These are phyloP conservation scores for Adansonia digitata DNA, from an alignment of 345 rosid species.

Conservation along the genomic window DNA sequence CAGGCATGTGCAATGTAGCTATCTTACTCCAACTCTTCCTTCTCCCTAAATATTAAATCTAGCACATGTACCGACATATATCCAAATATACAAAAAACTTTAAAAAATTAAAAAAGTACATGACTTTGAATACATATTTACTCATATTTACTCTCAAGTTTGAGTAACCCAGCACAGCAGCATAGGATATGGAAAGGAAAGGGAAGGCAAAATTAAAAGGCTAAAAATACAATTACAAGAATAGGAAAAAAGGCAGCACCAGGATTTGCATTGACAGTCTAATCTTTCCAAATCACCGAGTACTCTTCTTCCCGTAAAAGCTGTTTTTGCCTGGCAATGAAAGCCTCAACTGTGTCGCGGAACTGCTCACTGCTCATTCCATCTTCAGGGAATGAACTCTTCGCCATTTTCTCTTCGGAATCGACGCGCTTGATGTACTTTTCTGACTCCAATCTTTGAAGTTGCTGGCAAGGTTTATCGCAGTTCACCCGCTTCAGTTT, in stretches of 20 bases:
- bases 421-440: constrained; percentile 18
- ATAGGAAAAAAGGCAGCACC: neutral
- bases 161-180: too few relatives aligned
- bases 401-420: constrained; percentile 11
- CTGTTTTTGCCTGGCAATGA: constrained; percentile 63
- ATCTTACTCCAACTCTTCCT: too few relatives aligned
- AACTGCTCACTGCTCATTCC: constrained; percentile 64
- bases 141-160: too few relatives aligned
- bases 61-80: too few relatives aligned
- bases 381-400: constrained; percentile 33
- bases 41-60: too few relatives aligned
- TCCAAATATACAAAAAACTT: too few relatives aligned
- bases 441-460: constrained; percentile 36
- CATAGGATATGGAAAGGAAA: neutral
- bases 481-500: constrained; percentile 13
- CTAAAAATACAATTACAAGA: neutral
- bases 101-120: too few relatives aligned
- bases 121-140: too few relatives aligned
- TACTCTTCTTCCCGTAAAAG: constrained; percentile 46
- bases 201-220: neutral
- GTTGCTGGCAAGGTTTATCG: constrained; percentile 19
- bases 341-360: constrained; percentile 44
- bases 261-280: neutral
- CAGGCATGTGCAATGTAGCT: too few relatives aligned
- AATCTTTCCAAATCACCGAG: constrained; percentile 11